Base-by-base conservation (phyloP, 768 basidiomycete species). In the Trametes punicea region DNA sequence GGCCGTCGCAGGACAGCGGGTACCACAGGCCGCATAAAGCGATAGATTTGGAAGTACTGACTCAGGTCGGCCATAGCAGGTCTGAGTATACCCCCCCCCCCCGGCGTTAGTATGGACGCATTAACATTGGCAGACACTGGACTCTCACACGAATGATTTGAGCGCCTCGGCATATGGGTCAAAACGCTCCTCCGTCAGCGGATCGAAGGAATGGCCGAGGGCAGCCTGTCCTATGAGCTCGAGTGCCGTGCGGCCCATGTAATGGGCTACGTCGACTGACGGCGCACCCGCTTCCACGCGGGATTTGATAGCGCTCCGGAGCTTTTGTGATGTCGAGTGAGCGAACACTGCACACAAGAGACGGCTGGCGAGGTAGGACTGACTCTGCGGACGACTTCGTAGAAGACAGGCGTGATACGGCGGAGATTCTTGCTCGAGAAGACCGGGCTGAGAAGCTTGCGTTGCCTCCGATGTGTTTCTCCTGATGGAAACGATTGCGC, bases 1-100 rank as follows among this genome's bases (percentile, higher is more conserved):
- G 64, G 68, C 18, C 72, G 67, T 6, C 73, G 65, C 34, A 78
- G 61, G n/a, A 49, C 38, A 0, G 68, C 64, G 0, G 62, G 66
- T 7, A 64, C 25, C 16, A 67, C 26, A 3, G 46, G 50, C 20
- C 60, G 46, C 7, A 33, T 46, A 25, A 65, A 23, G 4, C 44
- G 38, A 23, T 33, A 53, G 1, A 54, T 8, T 15, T 27, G 52
- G 2, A 54, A n/a, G 34, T 46, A 54, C 4, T 26, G 30, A 20
- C 52, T 46, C 25, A 54, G 20, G 3, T 16, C n/a, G 18, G 25
- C 9, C 18, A 54, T 21, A 3, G 52, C 27, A 16, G 52, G 52
- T 9, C 27, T n/a, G 26, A 39, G 15, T 4, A 26, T n/a, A 15
- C 15, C 9, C 5, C 23, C 7, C 13, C 15, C 7, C 4, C n/a